Base-by-base conservation (phyloP, 768 basidiomycete genomes). In the Butyriboletus loyo region DNA sequence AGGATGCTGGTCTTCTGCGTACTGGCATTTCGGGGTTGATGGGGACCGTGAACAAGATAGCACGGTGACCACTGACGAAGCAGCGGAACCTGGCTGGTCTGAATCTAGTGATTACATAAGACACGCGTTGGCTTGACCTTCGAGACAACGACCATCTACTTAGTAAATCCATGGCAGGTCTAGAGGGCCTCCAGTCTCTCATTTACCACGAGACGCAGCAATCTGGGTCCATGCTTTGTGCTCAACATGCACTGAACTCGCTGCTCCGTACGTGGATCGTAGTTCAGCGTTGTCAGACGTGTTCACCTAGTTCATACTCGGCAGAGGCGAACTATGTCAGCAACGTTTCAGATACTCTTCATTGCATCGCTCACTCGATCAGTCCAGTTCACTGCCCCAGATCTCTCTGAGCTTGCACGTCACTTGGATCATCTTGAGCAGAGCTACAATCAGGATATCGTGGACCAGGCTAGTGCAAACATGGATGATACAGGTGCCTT, bases 401-500 rank as follows among this genome's bases (percentile, higher is more conserved):
- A 92, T 76, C 80, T 93, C 14, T 86, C 89, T 6, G 77, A 77
- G 53, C 84, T 92, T 60, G 91, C 88, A 11, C 74, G 70, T n/a
- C 74, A 75, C 52, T 69, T 93, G 9, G 91, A 92, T 66, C 61
- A 67, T 6, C 74, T 89, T 10, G 91, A 92, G 64, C 73, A 73
- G 51, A 74, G 75, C 50, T 86, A 84, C 57, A 76, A 83, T 51
- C 74, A 77, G 44, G 73, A 67, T 41, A 76, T 75, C 65, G 60
- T 68, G 31, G 73, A 71, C 27, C 61, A 62, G 47, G 66, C 72
- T 37, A 86, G 87, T 71, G 75, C 79, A 54, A 97, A 97, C 64
- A 91, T 94, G 88, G 93, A 97, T 60, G 93, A 95, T 67, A 92
- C 91, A 25, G 93, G 92, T 84, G 55, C 31, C 62, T 50, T 9